Percentiles rank a stretch among this genome's conserved stretches.
Evolutionary conservation across 2,329 filamentous ascomycete genomes (phyloP).

Genomic region (Magnaporthiopsis rhizophila): DNA sequence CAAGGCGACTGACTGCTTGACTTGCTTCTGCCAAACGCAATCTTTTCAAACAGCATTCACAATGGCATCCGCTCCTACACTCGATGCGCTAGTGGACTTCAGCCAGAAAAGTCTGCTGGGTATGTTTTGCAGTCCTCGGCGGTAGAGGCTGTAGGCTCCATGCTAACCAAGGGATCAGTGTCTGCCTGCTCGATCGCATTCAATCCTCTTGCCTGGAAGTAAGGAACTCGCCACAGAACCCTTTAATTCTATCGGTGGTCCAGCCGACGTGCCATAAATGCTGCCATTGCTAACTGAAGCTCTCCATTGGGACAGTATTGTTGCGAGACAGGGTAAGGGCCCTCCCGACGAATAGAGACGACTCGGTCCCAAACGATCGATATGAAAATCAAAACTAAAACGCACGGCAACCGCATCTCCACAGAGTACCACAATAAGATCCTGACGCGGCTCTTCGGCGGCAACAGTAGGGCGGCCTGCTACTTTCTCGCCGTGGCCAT

Average conservation of each 20-base stretch:
- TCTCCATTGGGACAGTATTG: conserved; percentile 50
- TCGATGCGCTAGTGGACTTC: conserved; percentile 47
- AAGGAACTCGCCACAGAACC: conserved; percentile 30
- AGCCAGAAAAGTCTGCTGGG: conserved; percentile 57
- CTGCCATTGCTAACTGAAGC: conserved; percentile 4
- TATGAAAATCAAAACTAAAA: not conserved
- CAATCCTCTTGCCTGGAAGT: conserved; percentile 99
- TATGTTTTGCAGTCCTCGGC: conserved; percentile 35
- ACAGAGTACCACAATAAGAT: conserved; percentile 86
- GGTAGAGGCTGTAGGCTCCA: not conserved
- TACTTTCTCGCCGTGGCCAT: conserved; percentile 84
- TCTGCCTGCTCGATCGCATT: conserved; percentile 78
- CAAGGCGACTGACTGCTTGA: not conserved
- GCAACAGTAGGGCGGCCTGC: conserved; percentile 71
- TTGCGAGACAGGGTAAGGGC: conserved; percentile 66
- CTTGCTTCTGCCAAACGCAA: not conserved
- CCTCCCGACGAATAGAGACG: not conserved
- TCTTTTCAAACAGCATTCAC: not conserved
- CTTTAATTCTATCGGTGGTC: conserved; percentile 17
- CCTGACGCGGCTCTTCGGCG: conserved; percentile 78
- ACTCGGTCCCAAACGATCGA: not conserved
- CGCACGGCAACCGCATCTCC: not conserved
- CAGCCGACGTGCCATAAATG: not conserved
- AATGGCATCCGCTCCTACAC: conserved; percentile 11
- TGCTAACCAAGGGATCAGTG: conserved; percentile 42